phyloP scores from a whole-genome alignment of 768 basidiomycete genomes.

The Mycena albidolilacea region DNA sequence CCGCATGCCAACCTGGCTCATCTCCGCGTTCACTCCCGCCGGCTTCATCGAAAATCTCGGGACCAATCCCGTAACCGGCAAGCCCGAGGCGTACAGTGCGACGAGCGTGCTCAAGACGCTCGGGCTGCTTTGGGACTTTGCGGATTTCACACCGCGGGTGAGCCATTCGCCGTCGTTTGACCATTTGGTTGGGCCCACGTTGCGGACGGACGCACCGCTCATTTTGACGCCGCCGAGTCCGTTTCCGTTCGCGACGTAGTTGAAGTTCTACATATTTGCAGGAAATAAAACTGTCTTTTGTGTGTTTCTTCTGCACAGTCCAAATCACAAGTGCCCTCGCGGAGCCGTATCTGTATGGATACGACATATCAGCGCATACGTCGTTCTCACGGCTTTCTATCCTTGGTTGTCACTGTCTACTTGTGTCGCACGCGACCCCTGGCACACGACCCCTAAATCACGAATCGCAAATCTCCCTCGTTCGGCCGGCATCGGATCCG shows the following conservation, averaged over 20 bases:
- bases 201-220: constrained; percentile 30
- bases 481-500: background rate
- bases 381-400: too few species aligned
- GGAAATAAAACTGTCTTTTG: background rate
- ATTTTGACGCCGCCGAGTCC: constrained; percentile 35
- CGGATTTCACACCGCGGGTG: constrained; percentile 40
- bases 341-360: background rate
- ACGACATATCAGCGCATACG: too few species aligned
- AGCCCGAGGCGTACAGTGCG: constrained; percentile 38
- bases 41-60: constrained; percentile 45
- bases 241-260: constrained; percentile 52
- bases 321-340: background rate
- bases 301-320: background rate
- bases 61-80: constrained; percentile 41
- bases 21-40: constrained; percentile 44
- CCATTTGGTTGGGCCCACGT: constrained; percentile 39
- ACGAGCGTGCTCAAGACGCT: constrained; percentile 42
- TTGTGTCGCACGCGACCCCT: background rate
- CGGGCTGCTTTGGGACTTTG: constrained; percentile 40
- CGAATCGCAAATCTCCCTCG: constrained; percentile 13
- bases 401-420: too few species aligned
- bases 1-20: constrained; percentile 48
- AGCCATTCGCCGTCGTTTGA: constrained; percentile 40
- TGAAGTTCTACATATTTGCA: background rate
- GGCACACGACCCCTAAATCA: constrained; percentile 11